Evolutionary conservation across 2,329 filamentous ascomycete species (phyloP), one percentile per base, ranked within the genome.

Genomic region (Aspergillus chevalieri): DNA sequence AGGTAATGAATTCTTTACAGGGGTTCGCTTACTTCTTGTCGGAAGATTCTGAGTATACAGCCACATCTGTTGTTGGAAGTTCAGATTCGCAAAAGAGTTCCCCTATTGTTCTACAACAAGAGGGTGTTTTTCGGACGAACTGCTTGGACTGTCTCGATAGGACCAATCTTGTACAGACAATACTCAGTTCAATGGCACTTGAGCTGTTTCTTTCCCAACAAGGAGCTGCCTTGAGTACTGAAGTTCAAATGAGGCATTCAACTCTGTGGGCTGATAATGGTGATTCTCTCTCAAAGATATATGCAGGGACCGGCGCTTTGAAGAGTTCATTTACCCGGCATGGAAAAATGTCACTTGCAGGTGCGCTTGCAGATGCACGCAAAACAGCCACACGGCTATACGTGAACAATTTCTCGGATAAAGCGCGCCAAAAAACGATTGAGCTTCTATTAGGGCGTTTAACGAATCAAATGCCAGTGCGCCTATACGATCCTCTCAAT

Each of bases 221-320:
- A 52, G 80, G 78, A 22, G 83, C 89, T 56, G 78, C 76, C 53
- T 85, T 87, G 0, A 78, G 79, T 8, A 80, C 84, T 0, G 91
- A 97, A 63, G 91, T 97, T 61, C 95, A 91, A 87, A 86, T 89
- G 72, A 80, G 89, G 44, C 93, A 98, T 71, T 91, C 89, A 7
- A 93, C 84, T 52, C 78, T 98, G 1, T 98, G 93, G 93, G 93
- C 93, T 30, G 93, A 98, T 68, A 97, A 96, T 64, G 93, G 93
- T 19, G 93, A 98, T 72, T 86, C 87, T 5, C 71, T 98, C 44
- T 96, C 91, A 10, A 89, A 89, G 63, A 97, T 96, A 22, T 98
- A 98, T 65, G 93, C 93, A 7, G 93, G 93, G 21, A 98, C 93
- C 3, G 93, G 93, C 4, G 93, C 93, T 14, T 75, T 98, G 42